Conservation (phyloP, 768 basidiomycete species). For the Trichaptum fuscoviolaceum region DNA sequence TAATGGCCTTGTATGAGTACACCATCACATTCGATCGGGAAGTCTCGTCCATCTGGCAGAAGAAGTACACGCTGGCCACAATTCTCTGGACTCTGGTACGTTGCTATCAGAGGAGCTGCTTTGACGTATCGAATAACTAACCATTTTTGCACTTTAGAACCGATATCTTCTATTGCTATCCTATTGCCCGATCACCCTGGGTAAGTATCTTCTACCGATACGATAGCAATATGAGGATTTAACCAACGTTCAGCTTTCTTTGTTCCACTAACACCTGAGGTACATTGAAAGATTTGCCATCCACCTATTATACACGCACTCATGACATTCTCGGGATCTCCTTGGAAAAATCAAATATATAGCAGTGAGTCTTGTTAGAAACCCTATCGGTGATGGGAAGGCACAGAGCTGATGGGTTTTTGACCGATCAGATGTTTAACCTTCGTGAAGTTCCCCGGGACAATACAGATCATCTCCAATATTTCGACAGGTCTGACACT, state of each 20-base stretch:
- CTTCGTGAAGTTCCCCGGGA: neutral
- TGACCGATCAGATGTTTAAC: neutral
- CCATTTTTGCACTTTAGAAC: neutral
- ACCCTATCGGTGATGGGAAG: neutral
- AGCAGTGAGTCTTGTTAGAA: neutral
- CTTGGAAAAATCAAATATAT: neutral
- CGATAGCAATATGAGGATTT: neutral
- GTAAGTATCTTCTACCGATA: neutral
- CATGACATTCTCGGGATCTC: neutral
- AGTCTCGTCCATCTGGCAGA: neutral
- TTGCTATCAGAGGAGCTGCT: neutral
- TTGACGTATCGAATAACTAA: neutral
- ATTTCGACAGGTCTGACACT: neutral
- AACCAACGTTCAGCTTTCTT: neutral
- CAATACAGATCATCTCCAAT: neutral
- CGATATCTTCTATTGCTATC: neutral
- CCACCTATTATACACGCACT: neutral
- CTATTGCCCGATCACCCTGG: neutral
- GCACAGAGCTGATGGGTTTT: neutral
- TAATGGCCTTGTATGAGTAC: neutral
- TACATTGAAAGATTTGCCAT: neutral
- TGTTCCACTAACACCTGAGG: neutral
- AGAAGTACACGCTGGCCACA: neutral
- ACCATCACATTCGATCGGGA: neutral
- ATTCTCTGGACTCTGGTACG: neutral